Evolutionary conservation across 106 monocot species (phyloP), one percentile per base, ranked within the genome.

Genomic region (Acanthochlamys bracteata): DNA sequence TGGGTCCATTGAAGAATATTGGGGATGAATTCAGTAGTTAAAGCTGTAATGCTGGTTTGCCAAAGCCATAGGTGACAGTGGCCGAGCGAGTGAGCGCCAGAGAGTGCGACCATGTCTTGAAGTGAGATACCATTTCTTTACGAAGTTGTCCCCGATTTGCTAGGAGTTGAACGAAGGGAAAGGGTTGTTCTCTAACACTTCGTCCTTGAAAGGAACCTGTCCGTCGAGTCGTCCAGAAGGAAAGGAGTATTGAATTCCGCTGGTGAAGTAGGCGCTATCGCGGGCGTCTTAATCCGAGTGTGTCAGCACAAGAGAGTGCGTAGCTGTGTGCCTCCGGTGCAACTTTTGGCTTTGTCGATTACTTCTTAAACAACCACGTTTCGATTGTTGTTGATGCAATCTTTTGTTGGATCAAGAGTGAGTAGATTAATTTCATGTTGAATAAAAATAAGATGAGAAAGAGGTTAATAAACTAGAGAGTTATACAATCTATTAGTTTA

Each of bases 231-330:
- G 39, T 41, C 61, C 61, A 40, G 39, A 39, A 3, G 61, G 61
- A 9, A 62, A 39, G 14, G 10, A 4, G 41, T 62, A 62, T 15
- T 62, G 15, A 6, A 62, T 41, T 6, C 61, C 61, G 41, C 61
- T 40, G 61, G n/a, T n/a, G 20, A 39, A 40, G 61, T 19, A 62
- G 20, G 40, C 4, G 16, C 39, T 16, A 15, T 62, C 61, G 19
- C 61, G 61, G 4, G 84, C 61, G 9, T 80, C 77, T 23, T n/a
- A 80, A 74, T 0, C 80, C 84, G 27, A 85, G 57, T 59, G 80
- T 80, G 67, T 85, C 84, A 42, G 84, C 84, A 60, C 84, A 85
- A 7, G 84, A 80, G 33, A 85, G 61, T 62, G 61, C 39, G 8
- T 10, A 16, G 61, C 61, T 41, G 6, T 62, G 14, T 14, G 61